Evolutionary conservation across 768 basidiomycete species (phyloP), one percentile per base, ranked within the genome.

Genomic region (Leucosporidium creatinivorum): DNA sequence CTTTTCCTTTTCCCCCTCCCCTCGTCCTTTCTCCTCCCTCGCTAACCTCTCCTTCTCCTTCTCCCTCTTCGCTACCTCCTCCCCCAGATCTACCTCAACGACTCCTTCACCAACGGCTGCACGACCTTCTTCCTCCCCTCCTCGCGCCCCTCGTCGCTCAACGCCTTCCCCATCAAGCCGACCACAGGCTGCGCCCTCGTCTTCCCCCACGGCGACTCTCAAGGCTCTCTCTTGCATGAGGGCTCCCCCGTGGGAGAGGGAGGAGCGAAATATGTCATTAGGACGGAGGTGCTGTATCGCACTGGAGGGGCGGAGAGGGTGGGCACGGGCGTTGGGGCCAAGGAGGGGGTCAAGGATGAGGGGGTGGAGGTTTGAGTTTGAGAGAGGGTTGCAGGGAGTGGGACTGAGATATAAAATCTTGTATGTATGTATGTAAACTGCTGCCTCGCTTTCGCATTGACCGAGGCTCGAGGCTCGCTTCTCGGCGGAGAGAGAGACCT

Each of bases 91-190:
- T 84, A 83, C 73, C 79, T 83, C 55, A 82, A 82, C 74, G 81
- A 82, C 61, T 79, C 80, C 70, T 83, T 85, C 63, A 76, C 77
- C 48, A 78, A 78, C 36, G 84, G 84, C 18, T 80, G 80, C 66
- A 85, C 84, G 8, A 85, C 84, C 4, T 85, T 84, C 76, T 85
- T 84, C 77, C 74, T 84, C 9, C 84, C 83, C 1, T 81, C 81
- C 0, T 73, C 75, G 1, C 30, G 19, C 5, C 78, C 78, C 18
- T 82, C 82, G 21, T 75, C 81, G 13, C 78, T 85, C 52, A 80
- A 83, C 63, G 82, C 84, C 23, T 79, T 80, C 26, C 81, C 82
- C 2, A 81, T 85, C 23, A 78, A 79, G 61, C 84, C 84, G 0
- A 74, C 81, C 19, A 78, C 80, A 3, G 84, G 84, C 0, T 81